A percentile compares a stretch with the other conserved stretches of the same genome.
These are phyloP conservation scores for Umbelopsis ramanniana DNA, from an alignment of 192 early-diverging fungal genomes.

Conservation along the genomic window DNA sequence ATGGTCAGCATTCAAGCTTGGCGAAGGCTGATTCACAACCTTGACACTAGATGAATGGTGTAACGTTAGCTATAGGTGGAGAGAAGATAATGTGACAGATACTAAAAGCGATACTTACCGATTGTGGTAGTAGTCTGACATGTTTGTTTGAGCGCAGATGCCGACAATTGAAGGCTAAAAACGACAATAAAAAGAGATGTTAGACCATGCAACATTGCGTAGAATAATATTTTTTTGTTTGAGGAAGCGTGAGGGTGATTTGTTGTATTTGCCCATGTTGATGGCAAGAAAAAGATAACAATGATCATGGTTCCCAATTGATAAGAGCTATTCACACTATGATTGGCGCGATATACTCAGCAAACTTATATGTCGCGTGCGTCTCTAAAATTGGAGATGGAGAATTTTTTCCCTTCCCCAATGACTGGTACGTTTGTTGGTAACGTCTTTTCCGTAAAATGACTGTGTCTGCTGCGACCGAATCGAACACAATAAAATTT, in stretches of 20 bases:
- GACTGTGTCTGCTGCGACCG: too few relatives aligned
- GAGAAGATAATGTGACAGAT: not conserved
- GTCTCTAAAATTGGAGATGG: not conserved
- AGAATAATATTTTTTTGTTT: not conserved
- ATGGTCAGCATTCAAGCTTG: not conserved
- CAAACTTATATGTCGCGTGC: not conserved
- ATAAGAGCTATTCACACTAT: not conserved
- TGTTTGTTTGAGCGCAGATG: not conserved
- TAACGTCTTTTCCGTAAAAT: too few relatives aligned
- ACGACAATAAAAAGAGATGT: not conserved
- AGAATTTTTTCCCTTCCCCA: not conserved
- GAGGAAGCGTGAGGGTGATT: too few relatives aligned
- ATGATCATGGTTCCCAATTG: not conserved
- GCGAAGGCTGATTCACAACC: not conserved
- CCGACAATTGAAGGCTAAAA: conserved; percentile 1
- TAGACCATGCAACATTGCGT: not conserved
- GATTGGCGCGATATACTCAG: conserved; percentile 8
- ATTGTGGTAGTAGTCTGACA: conserved; percentile 8
- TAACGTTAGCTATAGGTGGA: not conserved
- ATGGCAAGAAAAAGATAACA: not conserved
- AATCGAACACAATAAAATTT: not conserved
- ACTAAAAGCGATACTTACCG: not conserved
- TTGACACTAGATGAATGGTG: not conserved
- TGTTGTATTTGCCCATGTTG: too few relatives aligned
- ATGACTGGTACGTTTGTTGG: too few relatives aligned